These are phyloP conservation scores for Amanita brunnescens DNA, from an alignment of 768 basidiomycete genomes.

Conservation along the genomic window DNA sequence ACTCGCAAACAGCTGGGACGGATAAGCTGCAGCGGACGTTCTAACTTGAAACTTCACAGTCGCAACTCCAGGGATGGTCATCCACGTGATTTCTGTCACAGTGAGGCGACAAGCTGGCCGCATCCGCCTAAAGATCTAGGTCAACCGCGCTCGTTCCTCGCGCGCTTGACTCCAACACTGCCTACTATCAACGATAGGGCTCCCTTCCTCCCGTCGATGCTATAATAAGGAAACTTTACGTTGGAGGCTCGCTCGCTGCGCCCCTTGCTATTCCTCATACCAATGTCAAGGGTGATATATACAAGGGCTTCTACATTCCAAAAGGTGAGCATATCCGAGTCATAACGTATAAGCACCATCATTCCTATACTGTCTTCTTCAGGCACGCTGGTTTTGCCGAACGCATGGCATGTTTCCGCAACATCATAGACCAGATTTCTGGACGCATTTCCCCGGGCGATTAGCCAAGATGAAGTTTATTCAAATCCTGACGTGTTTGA, in stretches of 20 bases:
- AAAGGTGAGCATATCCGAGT: constrained; percentile 11
- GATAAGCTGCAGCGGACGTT: too few species aligned
- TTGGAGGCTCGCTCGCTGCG: constrained; percentile 12
- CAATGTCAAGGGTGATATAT: constrained; percentile 14
- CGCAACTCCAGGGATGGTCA: too few species aligned
- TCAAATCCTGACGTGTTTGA: constrained; percentile 1
- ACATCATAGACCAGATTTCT: background rate
- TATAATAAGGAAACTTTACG: constrained; percentile 7
- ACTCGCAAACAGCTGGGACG: too few species aligned
- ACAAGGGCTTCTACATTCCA: constrained; percentile 23
- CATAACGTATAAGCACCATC: background rate
- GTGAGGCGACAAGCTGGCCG: too few species aligned
- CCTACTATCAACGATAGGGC: constrained; percentile 7
- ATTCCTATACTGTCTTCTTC: background rate
- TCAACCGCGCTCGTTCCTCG: too few species aligned
- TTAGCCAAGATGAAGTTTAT: constrained; percentile 13
- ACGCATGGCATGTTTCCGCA: background rate
- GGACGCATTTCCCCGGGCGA: background rate
- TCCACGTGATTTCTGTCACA: too few species aligned
- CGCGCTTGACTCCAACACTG: too few species aligned
- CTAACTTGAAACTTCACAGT: too few species aligned
- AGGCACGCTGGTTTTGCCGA: constrained; percentile 6
- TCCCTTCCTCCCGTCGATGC: too few species aligned
- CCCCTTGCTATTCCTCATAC: constrained; percentile 6
- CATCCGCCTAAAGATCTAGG: too few species aligned